These are phyloP conservation scores for Irpex rosettiformis DNA, from an alignment of 1,284 basidiomycete genomes.

Conservation along the genomic window DNA sequence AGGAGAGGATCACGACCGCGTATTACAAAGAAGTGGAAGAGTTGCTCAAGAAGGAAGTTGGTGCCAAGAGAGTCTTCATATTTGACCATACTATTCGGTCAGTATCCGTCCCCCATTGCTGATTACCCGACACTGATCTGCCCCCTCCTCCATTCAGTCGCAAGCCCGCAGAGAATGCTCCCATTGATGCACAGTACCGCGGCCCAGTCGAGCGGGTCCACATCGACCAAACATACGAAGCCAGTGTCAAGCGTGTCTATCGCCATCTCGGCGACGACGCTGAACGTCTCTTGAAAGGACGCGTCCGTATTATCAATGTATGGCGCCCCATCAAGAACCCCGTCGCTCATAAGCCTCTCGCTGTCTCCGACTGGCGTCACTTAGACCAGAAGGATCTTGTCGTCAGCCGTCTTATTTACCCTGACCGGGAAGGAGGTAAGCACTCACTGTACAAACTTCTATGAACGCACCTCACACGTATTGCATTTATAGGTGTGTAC, in stretches of 20 bases:
- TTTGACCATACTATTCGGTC: conserved; percentile 46
- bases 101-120: conserved; percentile 12
- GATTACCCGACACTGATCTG: background rate
- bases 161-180: conserved; percentile 13
- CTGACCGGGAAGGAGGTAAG: conserved; percentile 52
- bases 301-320: conserved; percentile 64
- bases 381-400: conserved; percentile 46
- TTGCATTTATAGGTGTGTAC: conserved; percentile 23
- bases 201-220: conserved; percentile 41
- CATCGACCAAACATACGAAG: conserved; percentile 54
- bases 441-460: background rate
- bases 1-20: conserved; percentile 31
- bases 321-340: conserved; percentile 57
- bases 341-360: conserved; percentile 53
- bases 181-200: conserved; percentile 14
- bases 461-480: background rate
- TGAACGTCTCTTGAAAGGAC: conserved; percentile 34
- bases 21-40: conserved; percentile 43
- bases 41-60: conserved; percentile 38
- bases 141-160: conserved; percentile 10
- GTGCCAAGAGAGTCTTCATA: conserved; percentile 39
- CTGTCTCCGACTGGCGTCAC: conserved; percentile 53
- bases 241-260: conserved; percentile 48
- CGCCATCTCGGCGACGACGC: conserved; percentile 47
- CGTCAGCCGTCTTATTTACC: conserved; percentile 43